Evolutionary conservation across 2,329 filamentous ascomycete genomes (phyloP).

Genomic region (Teratosphaeria pseudoeucalypti): DNA sequence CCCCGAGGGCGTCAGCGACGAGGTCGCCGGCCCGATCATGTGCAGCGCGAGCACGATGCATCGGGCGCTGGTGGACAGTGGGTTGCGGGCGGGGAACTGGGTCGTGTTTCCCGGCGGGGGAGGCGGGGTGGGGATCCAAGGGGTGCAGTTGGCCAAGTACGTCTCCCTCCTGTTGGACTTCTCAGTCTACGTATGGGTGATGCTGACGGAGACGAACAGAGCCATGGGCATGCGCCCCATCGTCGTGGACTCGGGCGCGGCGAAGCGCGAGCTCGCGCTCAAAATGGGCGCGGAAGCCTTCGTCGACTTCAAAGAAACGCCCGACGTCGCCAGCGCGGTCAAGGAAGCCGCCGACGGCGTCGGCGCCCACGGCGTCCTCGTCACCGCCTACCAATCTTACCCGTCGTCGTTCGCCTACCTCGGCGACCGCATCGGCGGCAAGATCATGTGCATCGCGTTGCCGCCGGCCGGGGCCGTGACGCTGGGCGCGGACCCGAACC

Average conservation of each 20-base stretch:
- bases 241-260: slow-evolving; percentile 43
- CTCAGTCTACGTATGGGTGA: not conserved
- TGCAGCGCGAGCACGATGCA: slow-evolving; percentile 50
- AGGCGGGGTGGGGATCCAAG: slow-evolving; percentile 48
- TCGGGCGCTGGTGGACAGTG: slow-evolving; percentile 43
- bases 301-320: slow-evolving; percentile 42
- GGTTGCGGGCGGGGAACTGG: slow-evolving; percentile 43
- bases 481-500: slow-evolving; percentile 25
- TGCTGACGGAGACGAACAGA: slow-evolving; percentile 5
- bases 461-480: slow-evolving; percentile 27
- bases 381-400: slow-evolving; percentile 29
- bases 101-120: slow-evolving; percentile 46
- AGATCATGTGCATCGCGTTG: slow-evolving; percentile 41
- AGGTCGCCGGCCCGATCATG: slow-evolving; percentile 51
- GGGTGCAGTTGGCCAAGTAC: slow-evolving; percentile 41
- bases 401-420: slow-evolving; percentile 24
- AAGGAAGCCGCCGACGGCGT: slow-evolving; percentile 37
- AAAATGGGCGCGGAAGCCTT: slow-evolving; percentile 46
- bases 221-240: slow-evolving; percentile 49
- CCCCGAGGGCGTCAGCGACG: slow-evolving; percentile 45
- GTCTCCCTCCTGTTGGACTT: not conserved
- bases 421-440: slow-evolving; percentile 38
- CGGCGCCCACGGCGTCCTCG: slow-evolving; percentile 36
- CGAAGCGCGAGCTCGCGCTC: slow-evolving; percentile 36
- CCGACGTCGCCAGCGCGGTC: slow-evolving; percentile 32